Conservation (phyloP, 176 grass and related monocot genomes). For the Triticum urartu region DNA sequence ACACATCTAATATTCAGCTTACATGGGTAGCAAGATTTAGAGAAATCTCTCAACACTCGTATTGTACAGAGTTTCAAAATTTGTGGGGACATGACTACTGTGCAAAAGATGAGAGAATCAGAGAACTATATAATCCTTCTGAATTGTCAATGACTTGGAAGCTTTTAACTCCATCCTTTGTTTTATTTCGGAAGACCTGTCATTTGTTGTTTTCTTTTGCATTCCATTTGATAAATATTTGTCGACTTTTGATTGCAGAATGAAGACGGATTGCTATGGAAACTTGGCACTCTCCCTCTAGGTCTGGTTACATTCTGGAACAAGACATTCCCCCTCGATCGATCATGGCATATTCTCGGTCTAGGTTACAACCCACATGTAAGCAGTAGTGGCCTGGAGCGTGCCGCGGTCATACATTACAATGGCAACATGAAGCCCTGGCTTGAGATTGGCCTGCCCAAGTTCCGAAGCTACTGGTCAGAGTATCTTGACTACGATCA, state of each 20-base stretch:
- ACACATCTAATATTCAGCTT: constrained; percentile 2
- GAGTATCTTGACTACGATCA: constrained; percentile 78
- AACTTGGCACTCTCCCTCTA: constrained; percentile 84
- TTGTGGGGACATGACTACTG: neutral
- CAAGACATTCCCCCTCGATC: constrained; percentile 53
- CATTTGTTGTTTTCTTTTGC: constrained; percentile 16
- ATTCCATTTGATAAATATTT: constrained; percentile 12
- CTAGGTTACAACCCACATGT: constrained; percentile 84
- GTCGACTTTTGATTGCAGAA: constrained; percentile 47
- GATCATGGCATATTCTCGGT: constrained; percentile 70
- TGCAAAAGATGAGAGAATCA: neutral
- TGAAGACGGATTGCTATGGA: constrained; percentile 65
- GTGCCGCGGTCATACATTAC: constrained; percentile 73
- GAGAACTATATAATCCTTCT: neutral
- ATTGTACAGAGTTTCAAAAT: neutral
- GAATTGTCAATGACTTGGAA: neutral
- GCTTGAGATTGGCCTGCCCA: constrained; percentile 79
- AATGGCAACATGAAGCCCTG: constrained; percentile 93
- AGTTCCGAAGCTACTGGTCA: constrained; percentile 72
- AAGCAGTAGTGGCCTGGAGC: constrained; percentile 52
- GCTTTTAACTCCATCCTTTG: neutral
- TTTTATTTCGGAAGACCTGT: too few relatives aligned
- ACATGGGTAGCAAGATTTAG: neutral
- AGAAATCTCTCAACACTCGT: neutral
- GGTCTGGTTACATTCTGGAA: constrained; percentile 89